Base-by-base conservation (phyloP, 2,329 filamentous ascomycete species). In the Ceratocystis lukuohia region DNA sequence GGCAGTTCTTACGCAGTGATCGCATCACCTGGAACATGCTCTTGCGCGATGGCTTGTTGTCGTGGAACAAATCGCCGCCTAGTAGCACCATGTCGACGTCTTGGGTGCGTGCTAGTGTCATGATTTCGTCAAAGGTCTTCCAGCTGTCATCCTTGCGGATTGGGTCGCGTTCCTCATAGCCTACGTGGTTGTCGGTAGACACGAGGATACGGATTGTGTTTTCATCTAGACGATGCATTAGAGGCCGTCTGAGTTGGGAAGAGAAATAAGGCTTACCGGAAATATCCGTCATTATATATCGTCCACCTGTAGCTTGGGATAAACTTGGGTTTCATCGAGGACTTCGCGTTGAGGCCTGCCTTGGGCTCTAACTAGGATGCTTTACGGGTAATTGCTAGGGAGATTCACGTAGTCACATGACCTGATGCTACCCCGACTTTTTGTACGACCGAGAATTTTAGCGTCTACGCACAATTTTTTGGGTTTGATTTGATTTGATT, bases 1-100 rank as follows among this genome's bases (percentile, higher is more conserved):
- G 84, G 73, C 94, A 97, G 73, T 96, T 96, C 80, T 91, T 88
- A 65, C 94, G 87, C 37, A 99, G 80, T 1, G 90, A 94, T 41
- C 91, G 87, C 91, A 97, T 97, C 69, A 99, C 94, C 74, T 99
- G 91, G 74, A 94, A 97, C 83, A 99, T 89, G 33, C 92, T 87
- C 73, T 96, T 96, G 68, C 94, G 85, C 5, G 91, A 96, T 2
- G 94, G 95, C 72, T 96, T 96, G 75, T 99, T 99, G 71, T 99
- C 93, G 74, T 99, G 95, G 74, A 99, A 99, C 0, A 99, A 82
- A 74, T 99, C 94, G 61, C 94, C 94, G 2, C 88, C 93, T 3
- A 99, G 85, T 1, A 99, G 81, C 0, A 99, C 89, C 94, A 99
- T 97, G 76, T 99, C 94, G 70, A 99, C 84, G 83, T 99, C 94